phyloP scores from a whole-genome alignment of 2,329 filamentous ascomycete genomes.

The Aphanocladium album region DNA sequence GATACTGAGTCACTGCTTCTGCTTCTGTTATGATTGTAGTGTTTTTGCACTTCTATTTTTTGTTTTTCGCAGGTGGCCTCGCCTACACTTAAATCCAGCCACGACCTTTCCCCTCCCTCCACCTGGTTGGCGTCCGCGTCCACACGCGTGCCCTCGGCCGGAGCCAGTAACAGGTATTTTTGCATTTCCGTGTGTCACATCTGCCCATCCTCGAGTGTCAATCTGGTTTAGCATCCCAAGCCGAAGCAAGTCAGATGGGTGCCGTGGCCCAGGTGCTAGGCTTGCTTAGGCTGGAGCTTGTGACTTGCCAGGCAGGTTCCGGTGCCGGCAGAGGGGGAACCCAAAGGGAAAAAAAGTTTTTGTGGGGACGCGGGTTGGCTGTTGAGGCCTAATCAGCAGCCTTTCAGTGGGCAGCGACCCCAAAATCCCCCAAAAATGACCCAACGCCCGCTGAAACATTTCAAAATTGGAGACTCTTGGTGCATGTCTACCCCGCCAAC shows the following conservation, averaged over 20 bases:
- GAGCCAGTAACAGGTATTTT: too few relatives aligned
- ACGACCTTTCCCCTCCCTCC: background rate
- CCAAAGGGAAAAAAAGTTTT: background rate
- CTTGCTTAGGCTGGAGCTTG: background rate
- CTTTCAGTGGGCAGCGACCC: background rate
- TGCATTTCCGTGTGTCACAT: background rate
- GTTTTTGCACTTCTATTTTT: background rate
- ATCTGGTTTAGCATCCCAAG: background rate
- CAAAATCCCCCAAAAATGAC: too few relatives aligned
- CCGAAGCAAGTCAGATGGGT: background rate
- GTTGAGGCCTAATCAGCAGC: background rate
- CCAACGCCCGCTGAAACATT: background rate
- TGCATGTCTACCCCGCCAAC: too few relatives aligned
- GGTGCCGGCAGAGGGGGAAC: slow-evolving; percentile 3
- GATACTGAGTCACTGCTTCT: slow-evolving; percentile 5
- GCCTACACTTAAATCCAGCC: background rate
- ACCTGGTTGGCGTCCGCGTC: background rate
- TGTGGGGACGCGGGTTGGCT: background rate
- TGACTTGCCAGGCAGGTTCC: background rate
- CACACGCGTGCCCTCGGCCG: too few relatives aligned
- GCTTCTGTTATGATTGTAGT: background rate
- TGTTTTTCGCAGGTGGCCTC: background rate
- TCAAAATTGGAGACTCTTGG: too few relatives aligned
- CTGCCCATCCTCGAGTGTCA: background rate
- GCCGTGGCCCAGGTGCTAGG: background rate